Base-by-base conservation (phyloP, 2,329 filamentous ascomycete genomes). In the Aspergillaceae sp. region DNA sequence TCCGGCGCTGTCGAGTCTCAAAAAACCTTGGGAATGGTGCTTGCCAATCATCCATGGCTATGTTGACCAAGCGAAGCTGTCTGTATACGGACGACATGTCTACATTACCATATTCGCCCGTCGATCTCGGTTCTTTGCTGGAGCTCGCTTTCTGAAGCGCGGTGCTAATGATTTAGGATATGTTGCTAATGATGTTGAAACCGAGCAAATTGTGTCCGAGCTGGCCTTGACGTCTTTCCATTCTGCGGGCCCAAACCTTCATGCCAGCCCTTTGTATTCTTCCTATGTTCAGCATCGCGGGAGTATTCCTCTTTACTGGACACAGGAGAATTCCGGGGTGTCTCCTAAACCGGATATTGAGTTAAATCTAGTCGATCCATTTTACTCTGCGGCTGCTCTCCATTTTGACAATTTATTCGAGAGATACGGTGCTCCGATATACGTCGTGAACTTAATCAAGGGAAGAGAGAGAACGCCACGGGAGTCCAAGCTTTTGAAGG, bases 141-240 rank as follows among this genome's bases (percentile, higher is more conserved):
- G 92, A 29, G 92, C 92, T 34, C 79, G 92, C 3, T 98, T 96
- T 56, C 70, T 98, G 44, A 98, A 98, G 67, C 83, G 92, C 48
- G 92, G 92, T 30, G 86, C 89, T 41, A 98, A 98, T 59, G 92
- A 98, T 64, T 65, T 90, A 47, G 91, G 92, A 9, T 94, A 94
- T 63, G 92, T 98, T 45, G 94, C 92, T 44, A 98, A 98, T 61
- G 94, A 98, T 66, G 92, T 98, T 27, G 94, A 98, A 68, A 97
- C 92, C 1, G 92, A 98, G 67, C 92, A 98, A 64, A 96, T 98
- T 49, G 90, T 98, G 4, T 92, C 90, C 0, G 92, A 98, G 62
- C 87, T 89, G 57, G 74, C 91, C 43, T 96, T 89, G 0, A 98
- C 92, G 0, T 96, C 92, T 0, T 96, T 98, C 56, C 92, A 98